A percentile compares a stretch with the other conserved stretches of the same genome.
Evolutionary conservation across 257 asterid species (phyloP).

Genomic region (Lavandula angustifolia): DNA sequence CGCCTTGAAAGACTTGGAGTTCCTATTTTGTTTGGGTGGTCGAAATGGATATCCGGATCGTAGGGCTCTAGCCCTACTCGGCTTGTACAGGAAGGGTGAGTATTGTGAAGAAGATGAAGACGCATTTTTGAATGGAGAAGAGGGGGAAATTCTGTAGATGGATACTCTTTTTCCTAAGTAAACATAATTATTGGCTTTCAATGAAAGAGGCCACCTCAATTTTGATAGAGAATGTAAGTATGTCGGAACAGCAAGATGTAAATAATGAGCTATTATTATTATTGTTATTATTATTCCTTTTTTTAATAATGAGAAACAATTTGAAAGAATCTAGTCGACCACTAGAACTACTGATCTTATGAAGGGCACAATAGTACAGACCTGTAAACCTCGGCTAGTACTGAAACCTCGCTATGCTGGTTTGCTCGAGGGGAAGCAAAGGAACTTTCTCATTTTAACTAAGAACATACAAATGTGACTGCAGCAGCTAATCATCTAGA

Average conservation of each 20-base stretch:
- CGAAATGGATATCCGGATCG: neutral
- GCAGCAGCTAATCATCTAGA: neutral
- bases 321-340: too few relatives aligned
- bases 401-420: slow-evolving; percentile 3
- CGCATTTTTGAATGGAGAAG: slow-evolving; percentile 42
- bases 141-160: slow-evolving; percentile 58
- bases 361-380: too few relatives aligned
- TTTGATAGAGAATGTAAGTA: too few relatives aligned
- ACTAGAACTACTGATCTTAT: too few relatives aligned
- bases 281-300: too few relatives aligned
- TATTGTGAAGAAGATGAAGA: too few relatives aligned
- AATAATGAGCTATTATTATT: too few relatives aligned
- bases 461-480: neutral
- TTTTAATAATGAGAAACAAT: too few relatives aligned
- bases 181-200: too few relatives aligned
- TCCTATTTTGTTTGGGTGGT: neutral
- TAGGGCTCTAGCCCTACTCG: slow-evolving; percentile 52
- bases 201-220: too few relatives aligned
- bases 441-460: neutral
- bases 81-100: slow-evolving; percentile 57
- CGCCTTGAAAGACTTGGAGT: slow-evolving; percentile 49
- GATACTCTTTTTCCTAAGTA: neutral
- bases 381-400: slow-evolving; percentile 5
- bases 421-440: neutral
- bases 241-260: too few relatives aligned